phyloP scores from a whole-genome alignment of 2,329 filamentous ascomycete genomes.

The Colletotrichum lini region DNA sequence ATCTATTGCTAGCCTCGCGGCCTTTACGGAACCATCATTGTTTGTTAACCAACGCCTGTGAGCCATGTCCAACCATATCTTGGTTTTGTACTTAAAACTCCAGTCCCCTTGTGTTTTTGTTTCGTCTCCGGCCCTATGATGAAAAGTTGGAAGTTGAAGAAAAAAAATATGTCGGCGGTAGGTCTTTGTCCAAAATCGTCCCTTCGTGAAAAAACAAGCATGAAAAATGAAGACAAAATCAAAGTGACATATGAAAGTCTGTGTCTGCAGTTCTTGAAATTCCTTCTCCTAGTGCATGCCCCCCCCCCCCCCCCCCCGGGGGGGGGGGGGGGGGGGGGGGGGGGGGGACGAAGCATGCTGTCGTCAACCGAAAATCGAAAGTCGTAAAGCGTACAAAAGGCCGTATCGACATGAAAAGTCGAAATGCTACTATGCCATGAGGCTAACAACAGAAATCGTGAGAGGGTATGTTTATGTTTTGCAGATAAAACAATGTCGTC shows the following conservation, averaged over 20 bases:
- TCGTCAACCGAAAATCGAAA: constrained; percentile 22
- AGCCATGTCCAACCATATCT: constrained; percentile 20
- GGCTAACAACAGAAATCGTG: constrained; percentile 8
- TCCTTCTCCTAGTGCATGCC: constrained; percentile 20
- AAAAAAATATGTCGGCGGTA: constrained; percentile 30
- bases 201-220: constrained; percentile 28
- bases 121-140: constrained; percentile 35
- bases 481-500: constrained; percentile 21
- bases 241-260: constrained; percentile 14
- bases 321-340: background rate
- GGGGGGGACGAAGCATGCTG: constrained; percentile 19
- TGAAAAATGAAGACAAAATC: constrained; percentile 5
- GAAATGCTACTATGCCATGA: constrained; percentile 9
- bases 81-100: constrained; percentile 35
- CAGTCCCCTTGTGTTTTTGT: constrained; percentile 24
- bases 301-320: too few relatives aligned
- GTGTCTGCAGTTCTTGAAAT: constrained; percentile 3
- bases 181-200: constrained; percentile 34
- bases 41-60: constrained; percentile 31
- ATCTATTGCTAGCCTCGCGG: constrained; percentile 15
- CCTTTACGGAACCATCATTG: constrained; percentile 24
- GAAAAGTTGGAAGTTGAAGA: constrained; percentile 12
- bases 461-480: constrained; percentile 16
- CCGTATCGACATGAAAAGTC: constrained; percentile 22
- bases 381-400: constrained; percentile 37